phyloP scores from a whole-genome alignment of 2,329 filamentous ascomycete genomes.

The Harringtonia aguacate region DNA sequence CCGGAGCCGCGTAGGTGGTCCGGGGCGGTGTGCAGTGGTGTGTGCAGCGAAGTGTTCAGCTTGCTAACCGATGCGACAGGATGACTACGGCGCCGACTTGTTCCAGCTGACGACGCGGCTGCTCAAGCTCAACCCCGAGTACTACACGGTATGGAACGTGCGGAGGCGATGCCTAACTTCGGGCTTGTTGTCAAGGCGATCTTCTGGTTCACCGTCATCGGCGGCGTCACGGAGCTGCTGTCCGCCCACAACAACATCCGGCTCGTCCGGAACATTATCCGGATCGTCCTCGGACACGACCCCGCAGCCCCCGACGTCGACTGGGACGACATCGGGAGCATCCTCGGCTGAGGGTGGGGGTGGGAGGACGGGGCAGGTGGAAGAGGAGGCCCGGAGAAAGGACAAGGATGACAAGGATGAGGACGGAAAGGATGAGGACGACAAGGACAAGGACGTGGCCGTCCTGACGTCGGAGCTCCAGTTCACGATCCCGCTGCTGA shows the following conservation, averaged over 20 bases:
- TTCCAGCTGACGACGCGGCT: conserved; percentile 63
- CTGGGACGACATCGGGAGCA: conserved; percentile 23
- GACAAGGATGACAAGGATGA: conserved; percentile 9
- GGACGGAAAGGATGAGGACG: not conserved
- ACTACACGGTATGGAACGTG: conserved; percentile 87
- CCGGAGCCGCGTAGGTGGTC: conserved; percentile 50
- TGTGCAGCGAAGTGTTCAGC: not conserved
- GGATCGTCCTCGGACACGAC: conserved; percentile 39
- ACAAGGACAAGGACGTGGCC: conserved; percentile 23
- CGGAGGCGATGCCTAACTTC: conserved; percentile 60
- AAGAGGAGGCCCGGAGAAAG: too few relatives aligned
- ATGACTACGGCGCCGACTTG: conserved; percentile 41
- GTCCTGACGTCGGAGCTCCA: conserved; percentile 62
- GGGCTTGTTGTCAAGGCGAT: conserved; percentile 44
- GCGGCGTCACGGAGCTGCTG: conserved; percentile 43
- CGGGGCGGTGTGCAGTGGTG: too few relatives aligned
- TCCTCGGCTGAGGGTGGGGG: conserved; percentile 36
- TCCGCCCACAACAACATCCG: conserved; percentile 48
- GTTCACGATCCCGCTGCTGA: conserved; percentile 75
- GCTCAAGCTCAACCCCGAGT: conserved; percentile 70
- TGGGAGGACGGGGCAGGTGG: too few relatives aligned
- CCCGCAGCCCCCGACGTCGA: conserved; percentile 30
- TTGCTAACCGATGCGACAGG: conserved; percentile 23
- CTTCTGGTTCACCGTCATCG: conserved; percentile 40
- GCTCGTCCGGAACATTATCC: conserved; percentile 44